Conservation (phyloP, 1,284 basidiomycete genomes). For the Cryptococcus wingfieldii region DNA sequence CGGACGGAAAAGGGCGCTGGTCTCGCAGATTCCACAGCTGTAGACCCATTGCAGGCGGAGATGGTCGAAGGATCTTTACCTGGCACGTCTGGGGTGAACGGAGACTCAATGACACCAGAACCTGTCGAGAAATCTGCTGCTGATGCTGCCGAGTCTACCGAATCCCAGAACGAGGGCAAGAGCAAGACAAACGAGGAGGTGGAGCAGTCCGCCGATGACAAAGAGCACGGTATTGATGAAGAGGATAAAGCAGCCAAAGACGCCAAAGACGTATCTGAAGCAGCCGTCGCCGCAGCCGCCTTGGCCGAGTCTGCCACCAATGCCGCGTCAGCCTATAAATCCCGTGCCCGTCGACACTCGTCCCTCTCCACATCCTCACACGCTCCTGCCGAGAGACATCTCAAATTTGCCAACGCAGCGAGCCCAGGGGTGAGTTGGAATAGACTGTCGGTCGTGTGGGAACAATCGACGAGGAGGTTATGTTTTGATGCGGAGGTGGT, state of each 20-base stretch:
- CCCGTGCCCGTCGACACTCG: conserved; percentile 26
- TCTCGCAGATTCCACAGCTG: not conserved
- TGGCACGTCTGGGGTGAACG: no score
- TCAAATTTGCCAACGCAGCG: not conserved
- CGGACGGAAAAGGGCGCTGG: not conserved
- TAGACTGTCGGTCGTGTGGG: conserved; percentile 62
- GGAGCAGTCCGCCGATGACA: not conserved
- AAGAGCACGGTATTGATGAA: not conserved
- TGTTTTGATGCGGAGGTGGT: conserved; percentile 86
- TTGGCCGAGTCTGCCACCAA: conserved; percentile 30
- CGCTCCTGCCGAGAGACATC: not conserved
- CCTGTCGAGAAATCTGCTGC: not conserved
- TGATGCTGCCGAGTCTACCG: not conserved
- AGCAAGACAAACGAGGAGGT: not conserved
- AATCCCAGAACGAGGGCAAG: not conserved
- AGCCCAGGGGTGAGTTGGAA: conserved; percentile 11
- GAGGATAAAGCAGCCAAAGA: not conserved
- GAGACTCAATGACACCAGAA: not conserved
- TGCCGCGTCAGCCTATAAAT: conserved; percentile 29
- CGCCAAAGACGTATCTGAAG: conserved; percentile 18
- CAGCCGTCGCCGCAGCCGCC: conserved; percentile 16
- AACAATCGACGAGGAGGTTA: conserved; percentile 75
- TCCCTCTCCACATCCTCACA: conserved; percentile 15
- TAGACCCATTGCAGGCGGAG: not conserved
- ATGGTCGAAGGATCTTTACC: no score